A percentile compares a stretch with the other conserved stretches of the same genome.
Conservation (phyloP, 441 rosid species). For the Geranium incanum region DNA sequence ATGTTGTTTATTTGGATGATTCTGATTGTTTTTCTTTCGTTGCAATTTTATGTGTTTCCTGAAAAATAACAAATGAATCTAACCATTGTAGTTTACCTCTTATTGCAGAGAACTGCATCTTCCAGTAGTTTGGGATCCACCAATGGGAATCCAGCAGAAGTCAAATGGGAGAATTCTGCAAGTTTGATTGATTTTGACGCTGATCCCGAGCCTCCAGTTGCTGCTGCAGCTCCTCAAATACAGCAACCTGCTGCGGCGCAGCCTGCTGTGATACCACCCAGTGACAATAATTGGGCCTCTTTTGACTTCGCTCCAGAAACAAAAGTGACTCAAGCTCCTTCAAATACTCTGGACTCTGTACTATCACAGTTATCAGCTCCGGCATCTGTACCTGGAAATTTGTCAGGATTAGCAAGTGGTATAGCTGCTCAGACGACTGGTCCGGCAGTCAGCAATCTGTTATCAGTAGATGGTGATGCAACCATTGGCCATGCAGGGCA, state of each 20-base stretch:
- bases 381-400: conserved; percentile 43
- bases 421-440: conserved; percentile 28
- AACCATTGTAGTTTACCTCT: conserved; percentile 16
- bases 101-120: conserved; percentile 61
- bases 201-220: conserved; percentile 64
- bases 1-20: not conserved
- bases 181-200: conserved; percentile 95
- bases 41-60: conserved; percentile 2
- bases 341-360: conserved; percentile 65
- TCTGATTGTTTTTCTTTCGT: not conserved
- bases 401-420: conserved; percentile 34
- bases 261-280: conserved; percentile 36
- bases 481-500: conserved; percentile 25
- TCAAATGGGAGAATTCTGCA: conserved; percentile 44
- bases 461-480: conserved; percentile 23
- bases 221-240: conserved; percentile 35
- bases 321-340: conserved; percentile 48
- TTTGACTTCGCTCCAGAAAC: conserved; percentile 56
- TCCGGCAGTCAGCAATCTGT: conserved; percentile 23
- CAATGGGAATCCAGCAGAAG: conserved; percentile 55
- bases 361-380: conserved; percentile 65
- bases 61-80: not conserved
- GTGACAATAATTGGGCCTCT: conserved; percentile 79
- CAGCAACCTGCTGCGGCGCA: conserved; percentile 34
- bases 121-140: conserved; percentile 60